Percentiles rank a stretch among this genome's conserved stretches.
Conservation (phyloP, 257 asterid genomes). For the Ocimum tenuiflorum region DNA sequence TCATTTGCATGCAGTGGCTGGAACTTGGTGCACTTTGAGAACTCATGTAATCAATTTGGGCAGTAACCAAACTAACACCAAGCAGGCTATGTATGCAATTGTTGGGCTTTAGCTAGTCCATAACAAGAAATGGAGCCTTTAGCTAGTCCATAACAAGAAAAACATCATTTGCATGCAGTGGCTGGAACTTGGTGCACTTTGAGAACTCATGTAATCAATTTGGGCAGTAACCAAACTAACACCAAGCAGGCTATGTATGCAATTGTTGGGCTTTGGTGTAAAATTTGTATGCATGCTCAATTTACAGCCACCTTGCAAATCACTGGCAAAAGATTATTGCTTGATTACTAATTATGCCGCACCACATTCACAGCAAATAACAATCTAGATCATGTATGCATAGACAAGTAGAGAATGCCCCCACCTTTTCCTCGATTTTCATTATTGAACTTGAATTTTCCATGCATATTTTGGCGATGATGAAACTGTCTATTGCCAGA, state of each 20-base stretch:
- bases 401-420: slow-evolving; percentile 5
- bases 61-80: not conserved
- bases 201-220: not conserved
- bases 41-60: not conserved
- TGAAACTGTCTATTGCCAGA: slow-evolving; percentile 36
- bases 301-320: not conserved
- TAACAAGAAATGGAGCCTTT: not conserved
- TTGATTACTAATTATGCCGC: not conserved
- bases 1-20: not conserved
- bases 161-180: not conserved
- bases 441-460: slow-evolving; percentile 43
- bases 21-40: not conserved
- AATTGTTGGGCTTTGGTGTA: not conserved
- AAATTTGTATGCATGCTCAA: not conserved
- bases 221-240: not conserved
- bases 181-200: not conserved
- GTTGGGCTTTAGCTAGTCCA: not conserved
- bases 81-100: not conserved
- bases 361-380: not conserved
- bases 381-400: not conserved
- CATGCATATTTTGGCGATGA: slow-evolving; percentile 36
- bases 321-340: not conserved
- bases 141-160: not conserved
- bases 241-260: not conserved
- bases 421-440: slow-evolving; percentile 51